Percentiles rank a stretch among this genome's conserved stretches.
Evolutionary conservation across 768 basidiomycete species (phyloP).

Genomic region (Phylloporus sp.): DNA sequence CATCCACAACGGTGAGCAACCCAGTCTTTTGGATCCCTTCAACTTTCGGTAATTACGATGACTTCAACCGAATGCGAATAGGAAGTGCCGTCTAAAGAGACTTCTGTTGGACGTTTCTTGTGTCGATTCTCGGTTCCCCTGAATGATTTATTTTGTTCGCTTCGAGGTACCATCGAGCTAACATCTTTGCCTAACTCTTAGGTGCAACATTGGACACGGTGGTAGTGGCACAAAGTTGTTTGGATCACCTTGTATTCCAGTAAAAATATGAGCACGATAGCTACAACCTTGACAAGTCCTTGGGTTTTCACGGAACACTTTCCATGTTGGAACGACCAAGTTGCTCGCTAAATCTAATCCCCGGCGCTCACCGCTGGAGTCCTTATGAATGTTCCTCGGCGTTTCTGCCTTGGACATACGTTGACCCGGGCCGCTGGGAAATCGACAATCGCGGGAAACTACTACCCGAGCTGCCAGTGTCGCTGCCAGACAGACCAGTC

Average conservation of each 20-base stretch:
- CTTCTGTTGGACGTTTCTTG: conserved; percentile 19
- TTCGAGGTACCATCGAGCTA: background rate
- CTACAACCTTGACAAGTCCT: background rate
- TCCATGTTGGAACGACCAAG: background rate
- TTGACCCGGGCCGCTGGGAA: background rate
- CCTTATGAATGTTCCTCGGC: background rate
- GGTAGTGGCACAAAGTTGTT: background rate
- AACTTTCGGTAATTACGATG: no score
- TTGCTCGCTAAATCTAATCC: background rate
- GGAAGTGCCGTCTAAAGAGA: conserved; percentile 36
- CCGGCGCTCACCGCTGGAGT: background rate
- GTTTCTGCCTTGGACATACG: background rate
- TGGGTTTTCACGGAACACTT: no score
- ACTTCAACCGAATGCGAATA: conserved; percentile 34
- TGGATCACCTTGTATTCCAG: background rate
- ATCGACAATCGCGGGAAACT: background rate
- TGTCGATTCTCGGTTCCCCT: conserved; percentile 36
- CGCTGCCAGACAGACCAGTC: background rate
- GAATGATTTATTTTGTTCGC: conserved; percentile 6
- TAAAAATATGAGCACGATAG: conserved; percentile 15
- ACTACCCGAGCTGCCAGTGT: background rate
- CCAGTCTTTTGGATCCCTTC: background rate
- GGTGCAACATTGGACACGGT: background rate
- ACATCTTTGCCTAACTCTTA: conserved; percentile 3
- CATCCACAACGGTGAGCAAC: conserved; percentile 17